A percentile compares a stretch with the other conserved stretches of the same genome.
phyloP scores from a whole-genome alignment of 306 rosid species.

The Pterocarpus santalinus region DNA sequence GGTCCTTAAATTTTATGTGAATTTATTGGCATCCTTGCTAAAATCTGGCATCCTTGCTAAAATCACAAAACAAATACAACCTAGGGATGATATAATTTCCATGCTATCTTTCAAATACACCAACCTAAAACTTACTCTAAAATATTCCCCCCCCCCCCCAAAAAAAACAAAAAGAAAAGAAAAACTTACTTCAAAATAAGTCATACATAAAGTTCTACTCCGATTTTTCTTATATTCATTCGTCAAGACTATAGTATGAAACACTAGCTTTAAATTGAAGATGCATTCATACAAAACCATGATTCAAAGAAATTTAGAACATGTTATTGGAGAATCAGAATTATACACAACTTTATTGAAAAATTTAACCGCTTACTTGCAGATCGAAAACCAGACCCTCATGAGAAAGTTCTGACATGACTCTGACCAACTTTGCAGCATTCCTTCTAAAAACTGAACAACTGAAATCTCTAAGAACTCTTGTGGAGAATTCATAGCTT shows the following conservation, averaged over 20 bases:
- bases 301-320: background rate
- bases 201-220: background rate
- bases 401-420: constrained; percentile 46
- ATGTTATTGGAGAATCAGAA: no score
- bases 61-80: background rate
- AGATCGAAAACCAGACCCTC: constrained; percentile 60
- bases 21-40: background rate
- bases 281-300: background rate
- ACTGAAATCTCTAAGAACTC: constrained; percentile 77
- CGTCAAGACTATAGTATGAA: no score
- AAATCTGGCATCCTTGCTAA: no score
- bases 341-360: background rate
- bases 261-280: no score
- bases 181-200: background rate
- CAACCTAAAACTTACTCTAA: background rate
- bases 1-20: no score
- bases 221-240: no score
- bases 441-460: constrained; percentile 64
- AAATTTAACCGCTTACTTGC: constrained; percentile 58
- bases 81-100: background rate
- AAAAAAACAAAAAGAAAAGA: no score
- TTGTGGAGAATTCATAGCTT: constrained; percentile 73
- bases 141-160: no score
- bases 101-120: no score
- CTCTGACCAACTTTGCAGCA: constrained; percentile 63